Evolutionary conservation across 106 monocot species (phyloP).

Genomic region (Dioscorea zingiberensis): DNA sequence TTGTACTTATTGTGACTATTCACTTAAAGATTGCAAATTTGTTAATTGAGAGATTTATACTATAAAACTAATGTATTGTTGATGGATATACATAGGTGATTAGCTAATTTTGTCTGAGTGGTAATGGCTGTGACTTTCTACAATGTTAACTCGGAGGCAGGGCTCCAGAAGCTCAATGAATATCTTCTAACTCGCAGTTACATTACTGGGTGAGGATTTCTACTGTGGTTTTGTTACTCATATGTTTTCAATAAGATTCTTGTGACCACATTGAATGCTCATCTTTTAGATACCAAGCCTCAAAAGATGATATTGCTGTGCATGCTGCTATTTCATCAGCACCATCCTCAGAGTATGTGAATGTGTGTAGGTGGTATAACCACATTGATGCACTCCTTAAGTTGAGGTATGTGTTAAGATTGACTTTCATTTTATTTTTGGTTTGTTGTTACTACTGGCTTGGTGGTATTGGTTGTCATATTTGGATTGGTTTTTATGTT

Average conservation of each 20-base stretch:
- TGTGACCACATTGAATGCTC: neutral
- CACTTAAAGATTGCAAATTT: neutral
- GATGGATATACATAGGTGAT: no score
- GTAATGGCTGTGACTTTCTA: conserved; percentile 71
- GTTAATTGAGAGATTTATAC: no score
- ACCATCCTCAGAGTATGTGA: conserved; percentile 54
- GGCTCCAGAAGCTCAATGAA: conserved; percentile 81
- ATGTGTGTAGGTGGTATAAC: conserved; percentile 76
- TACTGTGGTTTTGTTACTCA: neutral
- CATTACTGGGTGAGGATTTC: conserved; percentile 61
- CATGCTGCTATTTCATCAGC: conserved; percentile 30
- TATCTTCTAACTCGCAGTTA: conserved; percentile 88
- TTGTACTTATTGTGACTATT: neutral
- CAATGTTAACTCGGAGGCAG: conserved; percentile 41
- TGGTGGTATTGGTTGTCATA: neutral
- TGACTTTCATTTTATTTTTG: neutral
- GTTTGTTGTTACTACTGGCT: neutral
- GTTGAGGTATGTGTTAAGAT: conserved; percentile 32
- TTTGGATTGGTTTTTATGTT: neutral
- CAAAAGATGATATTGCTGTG: conserved; percentile 85
- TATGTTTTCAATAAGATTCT: neutral
- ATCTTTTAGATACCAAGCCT: conserved; percentile 76
- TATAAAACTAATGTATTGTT: no score
- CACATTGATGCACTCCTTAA: conserved; percentile 89
- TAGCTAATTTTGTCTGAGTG: neutral